These are phyloP conservation scores for Fomitiporia mediterranea DNA, from an alignment of 1,284 basidiomycete species.

Conservation along the genomic window DNA sequence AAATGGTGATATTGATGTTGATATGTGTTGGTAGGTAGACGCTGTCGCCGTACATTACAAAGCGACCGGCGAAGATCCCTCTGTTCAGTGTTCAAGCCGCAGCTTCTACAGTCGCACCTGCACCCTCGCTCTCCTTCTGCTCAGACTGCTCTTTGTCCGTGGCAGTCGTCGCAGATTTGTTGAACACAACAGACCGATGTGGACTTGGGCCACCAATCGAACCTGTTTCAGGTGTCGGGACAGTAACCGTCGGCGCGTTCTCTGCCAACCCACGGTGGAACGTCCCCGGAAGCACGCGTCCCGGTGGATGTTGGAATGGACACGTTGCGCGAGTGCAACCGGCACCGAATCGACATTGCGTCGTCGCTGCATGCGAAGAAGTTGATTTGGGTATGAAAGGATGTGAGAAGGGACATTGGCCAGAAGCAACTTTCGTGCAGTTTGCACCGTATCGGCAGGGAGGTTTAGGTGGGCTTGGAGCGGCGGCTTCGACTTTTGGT, in stretches of 20 bases:
- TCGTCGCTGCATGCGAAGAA: slow-evolving; percentile 20
- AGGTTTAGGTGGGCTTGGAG: slow-evolving; percentile 32
- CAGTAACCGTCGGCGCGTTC: slow-evolving; percentile 51
- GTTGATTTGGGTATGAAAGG: slow-evolving; percentile 45
- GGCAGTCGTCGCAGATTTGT: slow-evolving; percentile 42
- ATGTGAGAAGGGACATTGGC: slow-evolving; percentile 62
- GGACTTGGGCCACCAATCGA: slow-evolving; percentile 56
- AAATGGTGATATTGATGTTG: not conserved
- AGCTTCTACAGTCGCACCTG: slow-evolving; percentile 31
- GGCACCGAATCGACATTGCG: slow-evolving; percentile 66
- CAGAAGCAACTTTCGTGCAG: slow-evolving; percentile 58
- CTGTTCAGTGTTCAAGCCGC: slow-evolving; percentile 18
- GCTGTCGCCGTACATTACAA: too few species aligned
- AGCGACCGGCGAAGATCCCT: too few species aligned
- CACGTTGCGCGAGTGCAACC: slow-evolving; percentile 75
- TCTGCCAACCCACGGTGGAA: slow-evolving; percentile 74
- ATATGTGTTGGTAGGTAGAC: too few species aligned
- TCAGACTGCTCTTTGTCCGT: slow-evolving; percentile 56
- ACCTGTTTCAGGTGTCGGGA: slow-evolving; percentile 58
- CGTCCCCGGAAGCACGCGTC: slow-evolving; percentile 65
- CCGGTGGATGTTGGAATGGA: slow-evolving; percentile 74
- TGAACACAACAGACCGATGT: slow-evolving; percentile 66
- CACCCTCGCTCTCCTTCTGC: slow-evolving; percentile 51
- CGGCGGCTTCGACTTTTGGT: slow-evolving; percentile 28
- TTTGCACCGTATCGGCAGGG: slow-evolving; percentile 71